phyloP scores from a whole-genome alignment of 2,329 filamentous ascomycete species.

The Xylaria polymorpha region DNA sequence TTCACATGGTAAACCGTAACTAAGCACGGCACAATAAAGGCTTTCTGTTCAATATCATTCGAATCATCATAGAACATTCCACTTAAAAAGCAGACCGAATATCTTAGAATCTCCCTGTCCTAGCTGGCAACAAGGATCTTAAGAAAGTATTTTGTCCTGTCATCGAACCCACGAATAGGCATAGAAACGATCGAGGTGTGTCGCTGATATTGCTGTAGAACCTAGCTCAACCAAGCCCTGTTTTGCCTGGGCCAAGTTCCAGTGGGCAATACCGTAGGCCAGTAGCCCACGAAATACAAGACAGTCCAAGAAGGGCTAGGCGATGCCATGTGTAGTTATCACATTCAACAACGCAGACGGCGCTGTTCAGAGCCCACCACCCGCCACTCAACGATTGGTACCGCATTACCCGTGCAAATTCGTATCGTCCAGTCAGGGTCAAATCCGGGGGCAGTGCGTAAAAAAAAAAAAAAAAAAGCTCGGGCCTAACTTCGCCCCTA shows the following conservation, averaged over 20 bases:
- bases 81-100: not conserved
- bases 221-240: not conserved
- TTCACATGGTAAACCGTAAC: slow-evolving; percentile 33
- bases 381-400: no score
- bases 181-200: not conserved
- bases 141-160: not conserved
- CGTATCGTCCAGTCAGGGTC: no score
- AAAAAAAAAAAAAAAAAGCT: no score
- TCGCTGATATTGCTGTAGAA: not conserved
- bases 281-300: not conserved
- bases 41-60: not conserved
- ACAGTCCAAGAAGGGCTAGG: not conserved
- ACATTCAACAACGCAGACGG: not conserved
- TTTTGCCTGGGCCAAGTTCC: slow-evolving; percentile 1
- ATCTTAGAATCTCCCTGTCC: not conserved
- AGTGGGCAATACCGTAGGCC: not conserved
- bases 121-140: not conserved
- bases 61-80: not conserved
- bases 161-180: not conserved
- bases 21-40: slow-evolving; percentile 1
- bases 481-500: no score
- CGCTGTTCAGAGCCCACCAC: not conserved
- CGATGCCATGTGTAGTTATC: not conserved
- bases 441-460: no score
- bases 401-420: no score